phyloP scores from a whole-genome alignment of 2,329 filamentous ascomycete species.

The Trichoderma atrobrunneum region DNA sequence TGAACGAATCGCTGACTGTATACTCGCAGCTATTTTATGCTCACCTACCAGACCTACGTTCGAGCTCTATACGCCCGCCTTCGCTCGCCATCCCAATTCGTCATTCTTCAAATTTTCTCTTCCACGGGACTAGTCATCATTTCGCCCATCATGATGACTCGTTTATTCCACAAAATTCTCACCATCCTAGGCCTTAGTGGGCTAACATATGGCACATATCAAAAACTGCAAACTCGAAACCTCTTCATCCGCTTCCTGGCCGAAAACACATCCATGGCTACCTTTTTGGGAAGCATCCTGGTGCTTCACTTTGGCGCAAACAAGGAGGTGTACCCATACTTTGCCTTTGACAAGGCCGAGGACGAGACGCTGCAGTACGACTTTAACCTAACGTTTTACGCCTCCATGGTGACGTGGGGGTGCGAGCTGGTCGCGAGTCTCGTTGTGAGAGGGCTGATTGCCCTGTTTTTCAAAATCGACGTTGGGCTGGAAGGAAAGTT shows the following conservation, averaged over 20 bases:
- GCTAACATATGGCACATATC: constrained; percentile 61
- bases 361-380: constrained; percentile 50
- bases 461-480: constrained; percentile 57
- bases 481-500: constrained; percentile 63
- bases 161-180: constrained; percentile 54
- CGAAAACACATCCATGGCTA: constrained; percentile 66
- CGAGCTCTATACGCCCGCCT: constrained; percentile 66
- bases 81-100: constrained; percentile 62
- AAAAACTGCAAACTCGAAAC: constrained; percentile 63
- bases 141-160: constrained; percentile 62
- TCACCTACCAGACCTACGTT: constrained; percentile 70
- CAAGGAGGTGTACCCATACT: constrained; percentile 67
- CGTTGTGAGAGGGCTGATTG: constrained; percentile 57
- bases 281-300: constrained; percentile 63
- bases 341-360: constrained; percentile 58
- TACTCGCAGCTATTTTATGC: constrained; percentile 56
- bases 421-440: constrained; percentile 63
- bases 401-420: constrained; percentile 62
- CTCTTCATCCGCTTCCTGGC: constrained; percentile 66
- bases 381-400: constrained; percentile 61
- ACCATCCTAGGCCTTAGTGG: constrained; percentile 53
- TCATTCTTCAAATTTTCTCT: constrained; percentile 62
- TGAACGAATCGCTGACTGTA: background rate
- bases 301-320: constrained; percentile 66
- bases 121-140: constrained; percentile 62